A percentile compares a stretch with the other conserved stretches of the same genome.
These are phyloP conservation scores for Scutellaria barbata DNA, from an alignment of 257 asterid genomes.

Conservation along the genomic window DNA sequence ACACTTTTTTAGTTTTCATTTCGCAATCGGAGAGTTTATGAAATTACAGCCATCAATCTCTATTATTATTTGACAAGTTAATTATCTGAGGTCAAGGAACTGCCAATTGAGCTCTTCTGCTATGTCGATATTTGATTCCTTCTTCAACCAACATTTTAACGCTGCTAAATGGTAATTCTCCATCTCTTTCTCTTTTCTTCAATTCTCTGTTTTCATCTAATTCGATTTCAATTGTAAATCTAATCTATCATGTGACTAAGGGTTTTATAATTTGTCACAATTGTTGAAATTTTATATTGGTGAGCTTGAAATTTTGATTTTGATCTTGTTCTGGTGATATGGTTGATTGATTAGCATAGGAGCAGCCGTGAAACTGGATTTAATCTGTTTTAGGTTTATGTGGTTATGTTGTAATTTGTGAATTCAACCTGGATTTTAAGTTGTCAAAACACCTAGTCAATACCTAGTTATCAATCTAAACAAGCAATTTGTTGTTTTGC, in stretches of 20 bases:
- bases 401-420: slow-evolving; percentile 1
- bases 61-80: not conserved
- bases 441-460: no score
- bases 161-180: slow-evolving; percentile 77
- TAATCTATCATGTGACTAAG: slow-evolving; percentile 26
- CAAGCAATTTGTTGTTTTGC: no score
- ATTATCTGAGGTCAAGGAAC: slow-evolving; percentile 9
- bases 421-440: slow-evolving; percentile 4
- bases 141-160: slow-evolving; percentile 83
- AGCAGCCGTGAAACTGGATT: not conserved
- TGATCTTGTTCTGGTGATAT: slow-evolving; percentile 19
- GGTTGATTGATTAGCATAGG: not conserved
- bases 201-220: not conserved
- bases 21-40: no score
- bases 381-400: not conserved
- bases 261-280: slow-evolving; percentile 34
- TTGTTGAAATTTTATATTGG: slow-evolving; percentile 4
- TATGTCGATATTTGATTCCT: slow-evolving; percentile 64
- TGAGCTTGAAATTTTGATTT: slow-evolving; percentile 2
- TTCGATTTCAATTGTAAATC: slow-evolving; percentile 7
- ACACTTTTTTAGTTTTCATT: no score
- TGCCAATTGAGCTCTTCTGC: slow-evolving; percentile 31
- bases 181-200: not conserved
- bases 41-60: slow-evolving; percentile 27
- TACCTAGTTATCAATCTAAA: no score